phyloP scores from a whole-genome alignment of 148 eudicot genomes.

The Persicaria maculosa region DNA sequence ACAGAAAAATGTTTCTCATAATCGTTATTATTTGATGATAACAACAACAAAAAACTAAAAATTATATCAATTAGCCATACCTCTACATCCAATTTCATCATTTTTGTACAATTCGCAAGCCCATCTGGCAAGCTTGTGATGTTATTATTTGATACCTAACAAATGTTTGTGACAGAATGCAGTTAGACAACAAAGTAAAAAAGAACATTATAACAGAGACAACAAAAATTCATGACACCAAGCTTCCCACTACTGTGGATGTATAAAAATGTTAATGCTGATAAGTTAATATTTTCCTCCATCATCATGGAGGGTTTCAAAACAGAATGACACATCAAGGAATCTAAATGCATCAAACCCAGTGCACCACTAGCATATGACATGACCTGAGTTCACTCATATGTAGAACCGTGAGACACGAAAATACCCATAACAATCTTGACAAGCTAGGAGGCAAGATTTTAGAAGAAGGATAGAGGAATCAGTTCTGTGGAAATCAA shows the following conservation, averaged over 20 bases:
- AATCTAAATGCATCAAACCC: no score
- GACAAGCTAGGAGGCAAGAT: not conserved
- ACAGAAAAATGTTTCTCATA: constrained; percentile 10
- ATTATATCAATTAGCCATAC: constrained; percentile 29
- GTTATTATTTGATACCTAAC: constrained; percentile 76
- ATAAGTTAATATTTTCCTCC: not conserved
- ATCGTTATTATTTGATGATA: not conserved
- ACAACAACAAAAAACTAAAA: not conserved
- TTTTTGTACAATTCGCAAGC: constrained; percentile 53
- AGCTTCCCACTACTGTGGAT: not conserved
- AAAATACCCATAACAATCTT: not conserved
- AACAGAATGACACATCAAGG: not conserved
- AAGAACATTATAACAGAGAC: not conserved
- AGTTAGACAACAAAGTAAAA: not conserved
- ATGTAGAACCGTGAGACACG: not conserved
- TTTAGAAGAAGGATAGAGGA: not conserved
- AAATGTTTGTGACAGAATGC: not conserved
- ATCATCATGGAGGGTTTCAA: not conserved
- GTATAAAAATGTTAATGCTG: not conserved
- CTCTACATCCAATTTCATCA: constrained; percentile 77
- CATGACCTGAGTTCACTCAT: no score
- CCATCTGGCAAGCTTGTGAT: constrained; percentile 82
- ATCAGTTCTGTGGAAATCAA: not conserved
- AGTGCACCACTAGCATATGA: no score
- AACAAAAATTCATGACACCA: not conserved